Evolutionary conservation across 2,329 filamentous ascomycete genomes (phyloP).

Genomic region (Peltaster fructicola): DNA sequence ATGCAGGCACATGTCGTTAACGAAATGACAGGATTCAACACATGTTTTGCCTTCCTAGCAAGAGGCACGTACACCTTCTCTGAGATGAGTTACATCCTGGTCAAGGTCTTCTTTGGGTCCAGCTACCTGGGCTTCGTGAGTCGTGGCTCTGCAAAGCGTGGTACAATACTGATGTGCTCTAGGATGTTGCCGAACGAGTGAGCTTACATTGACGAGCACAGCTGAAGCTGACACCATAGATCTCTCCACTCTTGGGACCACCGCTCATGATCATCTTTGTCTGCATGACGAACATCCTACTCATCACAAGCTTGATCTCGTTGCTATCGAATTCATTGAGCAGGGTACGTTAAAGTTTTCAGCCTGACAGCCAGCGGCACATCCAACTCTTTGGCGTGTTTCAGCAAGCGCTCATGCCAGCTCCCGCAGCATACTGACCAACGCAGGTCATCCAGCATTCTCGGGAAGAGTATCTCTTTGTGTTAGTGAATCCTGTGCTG

Average conservation of each 20-base stretch:
- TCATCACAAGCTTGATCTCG: conserved; percentile 63
- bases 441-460: conserved; percentile 41
- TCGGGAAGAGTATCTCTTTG: conserved; percentile 61
- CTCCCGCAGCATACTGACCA: conserved; percentile 9
- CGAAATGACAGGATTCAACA: conserved; percentile 49
- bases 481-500: conserved; percentile 30
- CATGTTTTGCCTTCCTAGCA: conserved; percentile 67
- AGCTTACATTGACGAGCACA: conserved; percentile 7
- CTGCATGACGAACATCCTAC: conserved; percentile 57
- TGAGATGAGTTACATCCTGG: conserved; percentile 58
- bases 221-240: conserved; percentile 9
- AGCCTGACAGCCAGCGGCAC: no score
- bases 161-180: conserved; percentile 4
- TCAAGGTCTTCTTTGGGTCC: conserved; percentile 67
- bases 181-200: conserved; percentile 32
- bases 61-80: conserved; percentile 46
- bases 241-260: conserved; percentile 33
- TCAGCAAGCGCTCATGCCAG: conserved; percentile 16
- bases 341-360: conserved; percentile 27
- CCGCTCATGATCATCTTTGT: conserved; percentile 53
- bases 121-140: conserved; percentile 56
- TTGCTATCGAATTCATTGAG: conserved; percentile 60
- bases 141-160: conserved; percentile 8
- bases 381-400: conserved; percentile 9
- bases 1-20: conserved; percentile 1